Percentiles rank a stretch among this genome's conserved stretches.
phyloP scores from a whole-genome alignment of 2,329 filamentous ascomycete genomes.

The Aspergillus brasiliensis region DNA sequence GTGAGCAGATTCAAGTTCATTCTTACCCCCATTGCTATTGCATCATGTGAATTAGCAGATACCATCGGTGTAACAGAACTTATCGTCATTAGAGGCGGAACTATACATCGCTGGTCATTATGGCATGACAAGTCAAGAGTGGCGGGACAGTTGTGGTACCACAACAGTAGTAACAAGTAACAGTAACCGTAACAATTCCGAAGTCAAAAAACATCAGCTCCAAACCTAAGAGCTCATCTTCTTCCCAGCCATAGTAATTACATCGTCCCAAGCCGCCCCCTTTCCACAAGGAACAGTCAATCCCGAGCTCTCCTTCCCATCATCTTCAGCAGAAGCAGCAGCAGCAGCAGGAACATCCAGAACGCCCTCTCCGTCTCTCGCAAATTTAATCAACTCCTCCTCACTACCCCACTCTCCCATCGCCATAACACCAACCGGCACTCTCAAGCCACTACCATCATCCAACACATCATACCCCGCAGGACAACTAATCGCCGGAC shows the following conservation, averaged over 20 bases:
- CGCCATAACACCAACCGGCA: constrained; percentile 57
- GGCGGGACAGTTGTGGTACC: too few species aligned
- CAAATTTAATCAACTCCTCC: constrained; percentile 55
- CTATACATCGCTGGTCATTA: background rate
- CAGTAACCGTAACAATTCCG: background rate
- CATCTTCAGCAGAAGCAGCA: background rate
- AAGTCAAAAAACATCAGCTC: background rate
- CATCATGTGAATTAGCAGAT: background rate
- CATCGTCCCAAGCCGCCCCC: constrained; percentile 41
- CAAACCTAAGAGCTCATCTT: background rate
- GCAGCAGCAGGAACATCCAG: constrained; percentile 36
- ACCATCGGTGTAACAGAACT: background rate
- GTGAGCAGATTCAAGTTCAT: background rate
- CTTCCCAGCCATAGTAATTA: constrained; percentile 31
- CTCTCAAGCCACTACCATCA: constrained; percentile 14
- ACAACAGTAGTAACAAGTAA: too few species aligned
- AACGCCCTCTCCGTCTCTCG: constrained; percentile 54
- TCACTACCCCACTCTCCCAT: constrained; percentile 59
- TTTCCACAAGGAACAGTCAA: constrained; percentile 32
- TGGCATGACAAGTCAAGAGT: too few species aligned
- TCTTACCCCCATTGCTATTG: background rate
- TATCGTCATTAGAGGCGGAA: background rate
- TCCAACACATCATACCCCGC: constrained; percentile 65
- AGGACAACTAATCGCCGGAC: constrained; percentile 73
- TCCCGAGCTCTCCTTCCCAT: constrained; percentile 17